Evolutionary conservation across 805 yeast species (phyloP).

Genomic region (Suhomyces sp.): DNA sequence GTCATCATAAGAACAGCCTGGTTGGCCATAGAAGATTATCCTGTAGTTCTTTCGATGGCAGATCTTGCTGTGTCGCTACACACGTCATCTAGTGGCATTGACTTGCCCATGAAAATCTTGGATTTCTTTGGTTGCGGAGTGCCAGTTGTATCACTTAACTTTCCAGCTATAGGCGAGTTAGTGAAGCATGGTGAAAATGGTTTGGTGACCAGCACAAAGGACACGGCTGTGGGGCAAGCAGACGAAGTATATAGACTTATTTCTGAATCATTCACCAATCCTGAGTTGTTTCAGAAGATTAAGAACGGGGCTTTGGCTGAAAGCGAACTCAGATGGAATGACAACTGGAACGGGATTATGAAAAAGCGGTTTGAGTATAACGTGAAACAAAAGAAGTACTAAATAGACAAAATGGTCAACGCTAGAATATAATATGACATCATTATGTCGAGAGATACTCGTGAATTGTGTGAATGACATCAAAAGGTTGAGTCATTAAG

Average conservation of each 20-base stretch:
- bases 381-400: background rate
- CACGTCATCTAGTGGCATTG: constrained; percentile 87
- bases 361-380: constrained; percentile 27
- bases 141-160: constrained; percentile 79
- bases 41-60: constrained; percentile 66
- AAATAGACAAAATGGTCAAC: too few relatives aligned
- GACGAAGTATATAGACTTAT: constrained; percentile 27
- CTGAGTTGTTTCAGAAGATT: constrained; percentile 36
- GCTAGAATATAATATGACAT: too few relatives aligned
- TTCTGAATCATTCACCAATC: constrained; percentile 25
- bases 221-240: constrained; percentile 13
- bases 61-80: constrained; percentile 91
- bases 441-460: too few relatives aligned
- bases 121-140: constrained; percentile 96
- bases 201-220: constrained; percentile 33
- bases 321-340: constrained; percentile 67
- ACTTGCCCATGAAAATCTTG: constrained; percentile 94
- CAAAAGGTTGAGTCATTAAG: too few relatives aligned
- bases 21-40: constrained; percentile 79
- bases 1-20: constrained; percentile 66
- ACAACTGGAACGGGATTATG: constrained; percentile 60
- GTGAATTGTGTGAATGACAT: too few relatives aligned
- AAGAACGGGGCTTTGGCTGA: constrained; percentile 73
- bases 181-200: constrained; percentile 74
- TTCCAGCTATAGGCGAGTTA: constrained; percentile 75